Percentiles rank a stretch among this genome's conserved stretches.
Evolutionary conservation across 106 monocot species (phyloP).

Genomic region (Phalaenopsis aphrodite): DNA sequence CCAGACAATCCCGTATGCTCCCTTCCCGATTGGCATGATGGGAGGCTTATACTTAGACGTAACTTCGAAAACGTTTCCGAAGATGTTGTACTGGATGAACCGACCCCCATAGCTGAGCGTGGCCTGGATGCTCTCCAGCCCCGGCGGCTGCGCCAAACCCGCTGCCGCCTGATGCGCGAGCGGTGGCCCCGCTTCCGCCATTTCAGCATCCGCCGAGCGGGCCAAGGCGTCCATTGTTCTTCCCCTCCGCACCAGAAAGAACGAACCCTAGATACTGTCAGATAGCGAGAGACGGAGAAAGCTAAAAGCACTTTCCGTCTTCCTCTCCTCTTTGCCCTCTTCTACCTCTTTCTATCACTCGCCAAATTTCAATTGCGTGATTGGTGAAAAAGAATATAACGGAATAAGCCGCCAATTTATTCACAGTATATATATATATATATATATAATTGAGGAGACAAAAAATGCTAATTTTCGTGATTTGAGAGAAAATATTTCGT

Average conservation of each 20-base stretch:
- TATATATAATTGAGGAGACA: too few species aligned
- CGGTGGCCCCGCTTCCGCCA: constrained; percentile 11
- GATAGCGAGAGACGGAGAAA: background rate
- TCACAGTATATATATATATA: too few species aligned
- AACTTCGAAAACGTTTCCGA: constrained; percentile 93
- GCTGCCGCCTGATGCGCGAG: background rate
- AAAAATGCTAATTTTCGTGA: too few species aligned
- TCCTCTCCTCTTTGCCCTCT: background rate
- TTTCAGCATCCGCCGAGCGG: constrained; percentile 15
- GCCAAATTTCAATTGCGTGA: too few species aligned
- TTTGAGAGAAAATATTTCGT: too few species aligned
- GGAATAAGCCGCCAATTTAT: too few species aligned
- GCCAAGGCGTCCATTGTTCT: constrained; percentile 15
- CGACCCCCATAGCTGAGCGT: constrained; percentile 72
- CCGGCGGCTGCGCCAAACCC: constrained; percentile 4
- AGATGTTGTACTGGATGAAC: constrained; percentile 96
- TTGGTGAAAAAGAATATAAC: too few species aligned
- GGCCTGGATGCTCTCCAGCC: constrained; percentile 19
- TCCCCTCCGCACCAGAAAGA: background rate
- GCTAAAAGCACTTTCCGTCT: background rate
- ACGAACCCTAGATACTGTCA: background rate
- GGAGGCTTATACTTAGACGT: constrained; percentile 90
- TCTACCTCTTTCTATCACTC: background rate
- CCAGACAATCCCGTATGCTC: constrained; percentile 98
- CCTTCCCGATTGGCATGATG: constrained; percentile 96